These are phyloP conservation scores for Strobilomyces dryophilus DNA, from an alignment of 768 basidiomycete species.

Conservation along the genomic window DNA sequence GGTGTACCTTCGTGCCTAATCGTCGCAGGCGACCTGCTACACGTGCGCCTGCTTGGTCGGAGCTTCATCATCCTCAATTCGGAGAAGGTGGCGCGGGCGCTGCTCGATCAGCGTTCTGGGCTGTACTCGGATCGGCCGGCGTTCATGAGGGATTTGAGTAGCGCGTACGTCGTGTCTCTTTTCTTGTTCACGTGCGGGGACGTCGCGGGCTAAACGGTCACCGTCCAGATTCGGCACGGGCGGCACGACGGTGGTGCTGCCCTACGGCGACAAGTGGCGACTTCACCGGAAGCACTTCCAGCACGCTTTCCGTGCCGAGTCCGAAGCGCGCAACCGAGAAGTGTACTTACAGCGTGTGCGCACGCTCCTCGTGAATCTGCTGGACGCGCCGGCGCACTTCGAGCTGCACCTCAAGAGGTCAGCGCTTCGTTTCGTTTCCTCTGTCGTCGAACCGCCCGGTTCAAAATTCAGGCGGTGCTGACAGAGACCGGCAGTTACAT, in stretches of 20 bases:
- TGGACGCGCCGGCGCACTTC: slow-evolving; percentile 22
- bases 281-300: slow-evolving; percentile 31
- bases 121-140: slow-evolving; percentile 28
- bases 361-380: slow-evolving; percentile 18
- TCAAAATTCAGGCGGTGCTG: background rate
- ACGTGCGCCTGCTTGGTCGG: slow-evolving; percentile 23
- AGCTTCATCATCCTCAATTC: slow-evolving; percentile 26
- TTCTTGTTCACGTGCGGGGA: background rate
- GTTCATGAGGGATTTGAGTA: slow-evolving; percentile 5
- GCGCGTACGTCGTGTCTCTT: slow-evolving; percentile 7
- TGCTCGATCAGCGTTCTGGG: slow-evolving; percentile 26
- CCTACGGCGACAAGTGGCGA: slow-evolving; percentile 29
- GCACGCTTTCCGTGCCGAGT: slow-evolving; percentile 24
- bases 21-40: slow-evolving; percentile 17
- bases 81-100: slow-evolving; percentile 22
- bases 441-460: no score
- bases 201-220: background rate
- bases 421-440: background rate
- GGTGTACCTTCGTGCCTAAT: background rate
- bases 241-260: slow-evolving; percentile 25
- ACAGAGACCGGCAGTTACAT: slow-evolving; percentile 17
- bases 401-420: slow-evolving; percentile 23
- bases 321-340: slow-evolving; percentile 14
- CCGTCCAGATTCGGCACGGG: slow-evolving; percentile 23
- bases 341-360: slow-evolving; percentile 18